Evolutionary conservation across 2,329 filamentous ascomycete genomes (phyloP).

Genomic region (Paracoccidioides brasiliensis): DNA sequence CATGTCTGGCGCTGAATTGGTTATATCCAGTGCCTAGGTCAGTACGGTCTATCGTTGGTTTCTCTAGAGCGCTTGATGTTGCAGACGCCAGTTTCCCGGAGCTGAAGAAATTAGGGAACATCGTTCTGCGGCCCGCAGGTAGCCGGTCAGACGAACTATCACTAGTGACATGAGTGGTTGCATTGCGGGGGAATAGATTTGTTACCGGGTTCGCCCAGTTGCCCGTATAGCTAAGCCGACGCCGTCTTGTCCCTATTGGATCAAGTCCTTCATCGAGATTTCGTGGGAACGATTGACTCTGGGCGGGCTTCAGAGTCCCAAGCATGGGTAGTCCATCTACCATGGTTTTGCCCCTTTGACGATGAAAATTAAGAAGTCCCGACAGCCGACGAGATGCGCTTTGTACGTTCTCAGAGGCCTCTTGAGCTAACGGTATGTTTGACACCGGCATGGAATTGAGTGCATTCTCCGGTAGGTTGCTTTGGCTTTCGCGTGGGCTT

Average conservation of each 20-base stretch:
- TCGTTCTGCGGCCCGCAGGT: slow-evolving; percentile 24
- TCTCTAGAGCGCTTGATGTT: slow-evolving; percentile 16
- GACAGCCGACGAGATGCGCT: slow-evolving; percentile 43
- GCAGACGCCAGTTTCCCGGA: slow-evolving; percentile 26
- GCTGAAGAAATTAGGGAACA: slow-evolving; percentile 33
- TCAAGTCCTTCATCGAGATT: slow-evolving; percentile 40
- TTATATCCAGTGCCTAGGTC: slow-evolving; percentile 31
- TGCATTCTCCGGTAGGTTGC: slow-evolving; percentile 24
- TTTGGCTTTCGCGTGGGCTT: slow-evolving; percentile 33
- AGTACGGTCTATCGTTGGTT: slow-evolving; percentile 20
- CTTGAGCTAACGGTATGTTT: slow-evolving; percentile 3
- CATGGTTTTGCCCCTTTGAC: slow-evolving; percentile 48
- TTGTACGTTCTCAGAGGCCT: slow-evolving; percentile 27
- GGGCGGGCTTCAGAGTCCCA: slow-evolving; percentile 45
- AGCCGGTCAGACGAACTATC: slow-evolving; percentile 27
- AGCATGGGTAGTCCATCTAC: slow-evolving; percentile 45
- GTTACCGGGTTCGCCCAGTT: slow-evolving; percentile 41
- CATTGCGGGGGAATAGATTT: slow-evolving; percentile 32
- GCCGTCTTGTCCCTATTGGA: slow-evolving; percentile 36
- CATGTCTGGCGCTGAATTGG: slow-evolving; percentile 34
- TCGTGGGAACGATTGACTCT: slow-evolving; percentile 52
- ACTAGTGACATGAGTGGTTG: slow-evolving; percentile 29
- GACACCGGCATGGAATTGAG: slow-evolving; percentile 15
- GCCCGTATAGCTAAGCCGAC: slow-evolving; percentile 45
- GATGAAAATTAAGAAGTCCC: slow-evolving; percentile 44